These are phyloP conservation scores for Leccinum ponderosum DNA, from an alignment of 1,284 basidiomycete species.

Conservation along the genomic window DNA sequence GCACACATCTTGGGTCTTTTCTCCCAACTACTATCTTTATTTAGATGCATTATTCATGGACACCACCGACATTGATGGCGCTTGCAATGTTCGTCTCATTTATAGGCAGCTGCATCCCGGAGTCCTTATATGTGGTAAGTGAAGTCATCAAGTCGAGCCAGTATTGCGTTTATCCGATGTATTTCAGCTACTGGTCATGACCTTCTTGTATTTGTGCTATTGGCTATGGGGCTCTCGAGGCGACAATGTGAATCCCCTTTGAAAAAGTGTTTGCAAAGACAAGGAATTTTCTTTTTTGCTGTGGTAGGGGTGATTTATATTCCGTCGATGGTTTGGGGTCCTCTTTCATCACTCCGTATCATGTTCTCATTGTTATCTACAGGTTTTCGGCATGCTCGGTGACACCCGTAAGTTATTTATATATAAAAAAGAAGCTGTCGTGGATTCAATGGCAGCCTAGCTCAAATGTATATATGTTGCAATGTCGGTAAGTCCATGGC, in stretches of 20 bases:
- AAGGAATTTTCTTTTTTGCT: constrained; percentile 22
- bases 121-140: constrained; percentile 20
- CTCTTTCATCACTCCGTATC: background rate
- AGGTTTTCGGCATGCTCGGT: constrained; percentile 7
- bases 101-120: background rate
- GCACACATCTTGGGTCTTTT: background rate
- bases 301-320: constrained; percentile 10
- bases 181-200: constrained; percentile 16
- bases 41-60: constrained; percentile 3
- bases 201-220: constrained; percentile 19
- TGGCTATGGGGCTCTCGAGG: constrained; percentile 13
- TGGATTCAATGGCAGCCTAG: constrained; percentile 2
- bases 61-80: background rate
- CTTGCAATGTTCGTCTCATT: background rate
- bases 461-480: background rate
- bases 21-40: background rate
- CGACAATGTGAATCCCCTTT: constrained; percentile 15
- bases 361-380: background rate
- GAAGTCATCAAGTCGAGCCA: background rate
- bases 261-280: constrained; percentile 11
- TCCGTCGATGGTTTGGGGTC: constrained; percentile 7
- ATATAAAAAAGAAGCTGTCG: background rate
- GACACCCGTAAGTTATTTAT: constrained; percentile 4
- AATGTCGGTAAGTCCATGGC: constrained; percentile 7
- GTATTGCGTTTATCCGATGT: background rate